Conservation (phyloP, 139 green algal species). For the Ulvella scutata region DNA sequence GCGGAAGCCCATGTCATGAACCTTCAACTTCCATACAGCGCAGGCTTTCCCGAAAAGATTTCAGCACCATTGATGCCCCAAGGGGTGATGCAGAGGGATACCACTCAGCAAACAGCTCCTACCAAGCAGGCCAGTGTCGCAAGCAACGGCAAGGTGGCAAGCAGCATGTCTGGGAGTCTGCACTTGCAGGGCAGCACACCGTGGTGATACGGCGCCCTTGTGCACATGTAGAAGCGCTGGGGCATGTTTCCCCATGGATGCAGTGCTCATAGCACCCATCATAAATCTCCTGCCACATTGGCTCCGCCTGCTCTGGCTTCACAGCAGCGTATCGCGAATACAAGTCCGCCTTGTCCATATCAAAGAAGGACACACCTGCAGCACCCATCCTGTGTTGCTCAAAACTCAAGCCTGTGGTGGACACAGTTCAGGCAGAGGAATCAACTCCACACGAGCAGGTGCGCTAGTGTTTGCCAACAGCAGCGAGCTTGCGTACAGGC, state of each 20-base stretch:
- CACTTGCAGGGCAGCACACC: background rate
- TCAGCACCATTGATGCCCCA: background rate
- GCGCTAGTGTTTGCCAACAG: too few relatives aligned
- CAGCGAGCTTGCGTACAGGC: too few relatives aligned
- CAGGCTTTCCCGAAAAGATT: conserved; percentile 22
- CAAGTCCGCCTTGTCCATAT: conserved; percentile 64
- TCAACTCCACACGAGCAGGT: too few relatives aligned
- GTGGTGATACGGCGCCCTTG: conserved; percentile 9
- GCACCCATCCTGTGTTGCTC: too few relatives aligned
- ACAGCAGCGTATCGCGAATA: conserved; percentile 36
- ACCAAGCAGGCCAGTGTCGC: background rate
- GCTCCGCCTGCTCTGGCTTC: conserved; percentile 21
- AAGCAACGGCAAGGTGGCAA: background rate
- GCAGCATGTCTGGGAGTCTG: background rate
- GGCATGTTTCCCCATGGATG: conserved; percentile 38
- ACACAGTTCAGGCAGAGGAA: too few relatives aligned
- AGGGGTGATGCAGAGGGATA: background rate
- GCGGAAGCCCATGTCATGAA: too few relatives aligned
- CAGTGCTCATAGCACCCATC: conserved; percentile 25
- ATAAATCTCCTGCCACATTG: conserved; percentile 42
- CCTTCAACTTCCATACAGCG: conserved; percentile 19
- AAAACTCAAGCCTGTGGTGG: too few relatives aligned
- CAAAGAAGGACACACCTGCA: conserved; percentile 45
- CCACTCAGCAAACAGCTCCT: background rate
- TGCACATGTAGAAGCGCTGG: conserved; percentile 21